These are phyloP conservation scores for Reutealis trisperma DNA, from an alignment of 345 rosid species.

Conservation along the genomic window DNA sequence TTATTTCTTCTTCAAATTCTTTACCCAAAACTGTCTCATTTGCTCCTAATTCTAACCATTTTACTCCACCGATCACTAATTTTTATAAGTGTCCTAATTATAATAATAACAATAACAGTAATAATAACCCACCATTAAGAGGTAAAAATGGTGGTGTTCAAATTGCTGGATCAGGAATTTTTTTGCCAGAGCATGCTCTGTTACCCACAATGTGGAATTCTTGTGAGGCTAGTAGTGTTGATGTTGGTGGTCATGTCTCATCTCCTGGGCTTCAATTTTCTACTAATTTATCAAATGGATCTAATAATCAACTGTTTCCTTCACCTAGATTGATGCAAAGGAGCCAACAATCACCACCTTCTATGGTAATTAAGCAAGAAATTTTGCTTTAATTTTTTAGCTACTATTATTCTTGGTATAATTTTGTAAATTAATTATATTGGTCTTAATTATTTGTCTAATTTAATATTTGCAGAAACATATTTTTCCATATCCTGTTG, in stretches of 20 bases:
- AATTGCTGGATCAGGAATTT: conserved; percentile 27
- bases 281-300: conserved; percentile 18
- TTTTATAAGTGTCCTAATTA: background rate
- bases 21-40: conserved; percentile 11
- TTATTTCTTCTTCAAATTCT: background rate
- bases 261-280: conserved; percentile 39
- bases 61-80: conserved; percentile 7
- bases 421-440: too few relatives aligned
- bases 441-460: background rate
- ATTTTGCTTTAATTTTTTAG: background rate
- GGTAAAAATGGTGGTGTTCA: conserved; percentile 20
- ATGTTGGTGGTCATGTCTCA: conserved; percentile 15
- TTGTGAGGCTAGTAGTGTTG: conserved; percentile 3
- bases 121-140: background rate
- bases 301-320: conserved; percentile 34
- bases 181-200: conserved; percentile 26
- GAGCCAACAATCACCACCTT: conserved; percentile 35
- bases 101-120: background rate
- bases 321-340: conserved; percentile 39
- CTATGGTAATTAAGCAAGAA: conserved; percentile 32
- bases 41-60: conserved; percentile 8
- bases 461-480: conserved; percentile 39
- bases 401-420: too few relatives aligned
- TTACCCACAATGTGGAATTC: conserved; percentile 31
- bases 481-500: conserved; percentile 22